These are phyloP conservation scores for Cyclospora cayetanensis DNA, from an alignment of 169 alveolate species.

Conservation along the genomic window DNA sequence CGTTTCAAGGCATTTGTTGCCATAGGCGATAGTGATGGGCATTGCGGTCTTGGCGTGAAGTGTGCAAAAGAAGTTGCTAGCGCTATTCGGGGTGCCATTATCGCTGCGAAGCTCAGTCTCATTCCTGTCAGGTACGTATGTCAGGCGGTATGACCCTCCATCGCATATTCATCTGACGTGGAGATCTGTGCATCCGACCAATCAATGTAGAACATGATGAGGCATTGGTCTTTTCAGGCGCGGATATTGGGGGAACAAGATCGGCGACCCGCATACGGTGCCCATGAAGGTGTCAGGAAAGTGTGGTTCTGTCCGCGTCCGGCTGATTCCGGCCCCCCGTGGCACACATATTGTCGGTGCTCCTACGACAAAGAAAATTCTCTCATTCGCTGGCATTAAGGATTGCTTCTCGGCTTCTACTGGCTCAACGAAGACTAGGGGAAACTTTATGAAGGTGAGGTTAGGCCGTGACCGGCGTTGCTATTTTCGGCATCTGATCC, in stretches of 20 bases:
- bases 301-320: conserved; percentile 99
- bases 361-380: conserved; percentile 97
- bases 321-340: conserved; percentile 99
- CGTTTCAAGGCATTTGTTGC: conserved; percentile 99
- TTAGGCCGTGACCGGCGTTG: too few relatives aligned
- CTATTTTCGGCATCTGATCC: too few relatives aligned
- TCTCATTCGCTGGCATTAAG: conserved; percentile 98
- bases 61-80: conserved; percentile 99
- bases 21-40: conserved; percentile 92
- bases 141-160: neutral
- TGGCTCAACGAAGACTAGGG: conserved; percentile 99
- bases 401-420: conserved; percentile 98
- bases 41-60: conserved; percentile 81
- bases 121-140: conserved; percentile 94
- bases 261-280: conserved; percentile 99
- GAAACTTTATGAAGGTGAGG: conserved; percentile 95
- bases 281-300: conserved; percentile 99
- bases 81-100: conserved; percentile 99
- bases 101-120: conserved; percentile 98
- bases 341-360: conserved; percentile 99
- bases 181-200: neutral
- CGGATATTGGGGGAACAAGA: conserved; percentile 99
- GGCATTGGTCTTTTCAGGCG: conserved; percentile 80
- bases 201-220: neutral
- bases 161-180: neutral